Evolutionary conservation across 305 asterid species (phyloP).

Genomic region (Rubia peregrina): DNA sequence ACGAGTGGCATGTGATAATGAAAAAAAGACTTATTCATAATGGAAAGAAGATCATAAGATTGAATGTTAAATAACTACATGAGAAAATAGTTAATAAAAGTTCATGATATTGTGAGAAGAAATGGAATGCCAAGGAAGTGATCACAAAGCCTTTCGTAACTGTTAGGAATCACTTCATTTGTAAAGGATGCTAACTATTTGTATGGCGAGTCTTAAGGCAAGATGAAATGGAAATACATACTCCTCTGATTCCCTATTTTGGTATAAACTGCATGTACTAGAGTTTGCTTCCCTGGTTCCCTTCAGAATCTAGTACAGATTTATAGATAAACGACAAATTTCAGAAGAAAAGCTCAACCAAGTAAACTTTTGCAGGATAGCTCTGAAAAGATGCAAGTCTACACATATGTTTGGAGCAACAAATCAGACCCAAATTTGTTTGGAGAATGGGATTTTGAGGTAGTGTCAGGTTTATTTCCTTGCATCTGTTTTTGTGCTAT

Average conservation of each 20-base stretch:
- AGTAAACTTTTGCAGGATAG: conserved; percentile 44
- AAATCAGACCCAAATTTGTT: conserved; percentile 62
- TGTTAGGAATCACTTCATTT: neutral
- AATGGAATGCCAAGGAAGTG: neutral
- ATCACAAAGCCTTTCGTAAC: neutral
- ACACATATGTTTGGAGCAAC: conserved; percentile 64
- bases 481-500: neutral
- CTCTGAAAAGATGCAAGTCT: conserved; percentile 46
- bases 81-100: neutral
- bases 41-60: neutral
- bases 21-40: neutral
- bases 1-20: neutral
- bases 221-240: neutral
- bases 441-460: conserved; percentile 87
- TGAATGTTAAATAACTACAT: neutral
- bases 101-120: neutral
- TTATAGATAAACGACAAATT: neutral
- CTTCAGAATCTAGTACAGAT: neutral
- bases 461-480: conserved; percentile 14
- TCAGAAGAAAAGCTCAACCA: neutral
- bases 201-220: neutral
- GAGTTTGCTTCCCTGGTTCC: neutral
- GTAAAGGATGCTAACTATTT: neutral
- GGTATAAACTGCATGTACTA: neutral
- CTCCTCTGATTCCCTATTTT: neutral